Conservation (phyloP, 2,329 filamentous ascomycete genomes). For the Aaosphaeria arxii region DNA sequence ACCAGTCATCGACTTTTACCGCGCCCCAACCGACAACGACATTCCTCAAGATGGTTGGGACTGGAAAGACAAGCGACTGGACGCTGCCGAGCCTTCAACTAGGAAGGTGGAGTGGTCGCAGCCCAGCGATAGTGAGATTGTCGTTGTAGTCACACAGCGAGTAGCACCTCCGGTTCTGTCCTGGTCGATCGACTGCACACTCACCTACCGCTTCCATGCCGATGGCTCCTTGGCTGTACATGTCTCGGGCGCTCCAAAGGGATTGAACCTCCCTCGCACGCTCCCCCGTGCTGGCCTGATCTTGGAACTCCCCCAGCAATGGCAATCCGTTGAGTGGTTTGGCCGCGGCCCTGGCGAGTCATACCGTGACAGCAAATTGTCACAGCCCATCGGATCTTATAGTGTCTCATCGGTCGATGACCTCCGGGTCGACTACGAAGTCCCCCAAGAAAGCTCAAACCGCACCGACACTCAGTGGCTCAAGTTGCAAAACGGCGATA, state of each 20-base stretch:
- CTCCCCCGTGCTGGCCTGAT: slow-evolving; percentile 63
- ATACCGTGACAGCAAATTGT: slow-evolving; percentile 64
- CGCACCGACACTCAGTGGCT: slow-evolving; percentile 60
- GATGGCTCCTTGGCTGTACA: slow-evolving; percentile 48
- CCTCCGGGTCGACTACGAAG: slow-evolving; percentile 60
- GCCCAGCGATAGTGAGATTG: slow-evolving; percentile 17
- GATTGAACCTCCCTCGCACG: slow-evolving; percentile 51
- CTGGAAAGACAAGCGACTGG: slow-evolving; percentile 47
- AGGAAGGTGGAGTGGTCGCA: slow-evolving; percentile 36
- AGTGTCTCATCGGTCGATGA: slow-evolving; percentile 45
- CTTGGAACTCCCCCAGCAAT: slow-evolving; percentile 47
- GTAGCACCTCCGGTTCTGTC: slow-evolving; percentile 59
- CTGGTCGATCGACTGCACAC: slow-evolving; percentile 46
- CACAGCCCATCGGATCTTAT: slow-evolving; percentile 52
- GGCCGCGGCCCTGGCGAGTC: slow-evolving; percentile 64
- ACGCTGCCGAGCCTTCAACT: slow-evolving; percentile 23
- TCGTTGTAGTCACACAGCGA: slow-evolving; percentile 46
- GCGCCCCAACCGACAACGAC: slow-evolving; percentile 66
- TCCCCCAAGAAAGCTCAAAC: slow-evolving; percentile 67
- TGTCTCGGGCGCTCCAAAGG: slow-evolving; percentile 44
- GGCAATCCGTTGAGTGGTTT: slow-evolving; percentile 57
- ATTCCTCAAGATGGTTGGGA: slow-evolving; percentile 52
- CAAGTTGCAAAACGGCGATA: slow-evolving; percentile 14
- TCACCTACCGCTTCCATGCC: slow-evolving; percentile 52
- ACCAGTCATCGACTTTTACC: slow-evolving; percentile 56